A percentile compares a stretch with the other conserved stretches of the same genome.
phyloP scores from a whole-genome alignment of 2,329 filamentous ascomycete species.

The Capronia americana region DNA sequence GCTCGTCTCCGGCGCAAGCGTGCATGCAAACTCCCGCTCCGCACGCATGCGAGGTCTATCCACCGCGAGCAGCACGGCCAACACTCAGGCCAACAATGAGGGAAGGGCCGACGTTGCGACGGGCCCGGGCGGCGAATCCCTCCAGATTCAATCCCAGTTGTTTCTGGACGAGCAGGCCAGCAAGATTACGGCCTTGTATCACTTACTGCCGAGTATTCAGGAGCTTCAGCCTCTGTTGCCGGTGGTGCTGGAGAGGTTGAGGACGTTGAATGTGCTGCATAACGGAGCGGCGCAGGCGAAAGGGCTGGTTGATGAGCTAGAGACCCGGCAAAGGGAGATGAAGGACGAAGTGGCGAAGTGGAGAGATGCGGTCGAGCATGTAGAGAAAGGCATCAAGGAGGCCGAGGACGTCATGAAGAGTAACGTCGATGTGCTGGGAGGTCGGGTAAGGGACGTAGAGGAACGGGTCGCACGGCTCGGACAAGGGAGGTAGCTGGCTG shows the following conservation, averaged over 20 bases:
- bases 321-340: conserved; percentile 81
- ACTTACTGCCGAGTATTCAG: conserved; percentile 86
- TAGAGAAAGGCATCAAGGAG: conserved; percentile 76
- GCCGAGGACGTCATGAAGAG: conserved; percentile 73
- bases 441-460: conserved; percentile 88
- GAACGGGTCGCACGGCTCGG: conserved; percentile 61
- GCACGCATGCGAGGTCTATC: conserved; percentile 38
- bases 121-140: conserved; percentile 29
- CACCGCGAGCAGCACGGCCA: conserved; percentile 48
- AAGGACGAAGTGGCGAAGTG: conserved; percentile 83
- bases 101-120: conserved; percentile 46
- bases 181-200: conserved; percentile 91
- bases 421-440: conserved; percentile 85
- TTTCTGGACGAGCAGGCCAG: conserved; percentile 72
- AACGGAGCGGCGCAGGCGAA: conserved; percentile 83
- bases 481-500: neutral
- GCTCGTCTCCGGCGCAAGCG: conserved; percentile 40
- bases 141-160: conserved; percentile 41
- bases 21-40: conserved; percentile 26
- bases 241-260: conserved; percentile 80
- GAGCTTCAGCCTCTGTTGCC: conserved; percentile 83
- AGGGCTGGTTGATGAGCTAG: conserved; percentile 76
- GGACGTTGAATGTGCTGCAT: conserved; percentile 83
- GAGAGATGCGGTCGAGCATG: conserved; percentile 78
- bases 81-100: conserved; percentile 58